phyloP scores from a whole-genome alignment of 495 filamentous ascomycete genomes.

The Podospora australis region DNA sequence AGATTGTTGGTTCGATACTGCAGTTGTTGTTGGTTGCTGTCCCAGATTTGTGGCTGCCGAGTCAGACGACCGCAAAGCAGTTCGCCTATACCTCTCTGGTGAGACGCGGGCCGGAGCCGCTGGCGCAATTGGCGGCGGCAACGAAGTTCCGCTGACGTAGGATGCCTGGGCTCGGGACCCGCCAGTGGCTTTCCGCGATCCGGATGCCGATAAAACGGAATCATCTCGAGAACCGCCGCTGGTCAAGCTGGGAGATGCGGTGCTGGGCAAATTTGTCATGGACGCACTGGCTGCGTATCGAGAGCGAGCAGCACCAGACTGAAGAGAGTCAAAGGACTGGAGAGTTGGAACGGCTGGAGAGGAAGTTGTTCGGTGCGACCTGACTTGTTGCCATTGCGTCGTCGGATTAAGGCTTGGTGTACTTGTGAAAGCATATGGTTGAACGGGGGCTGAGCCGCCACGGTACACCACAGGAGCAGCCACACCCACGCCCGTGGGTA shows the following conservation, averaged over 20 bases:
- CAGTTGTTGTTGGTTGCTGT: constrained; percentile 6
- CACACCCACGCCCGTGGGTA: constrained; percentile 41
- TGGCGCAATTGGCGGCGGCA: constrained; percentile 31
- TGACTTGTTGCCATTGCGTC: constrained; percentile 58
- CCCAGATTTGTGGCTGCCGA: constrained; percentile 29
- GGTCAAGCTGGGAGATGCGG: constrained; percentile 11
- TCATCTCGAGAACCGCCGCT: constrained; percentile 27
- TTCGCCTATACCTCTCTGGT: constrained; percentile 51
- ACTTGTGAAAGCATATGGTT: constrained; percentile 79
- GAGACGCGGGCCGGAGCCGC: constrained; percentile 35
- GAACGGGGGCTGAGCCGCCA: constrained; percentile 61
- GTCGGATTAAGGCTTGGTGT: constrained; percentile 60
- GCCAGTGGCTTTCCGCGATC: constrained; percentile 20
- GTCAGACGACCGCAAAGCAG: constrained; percentile 37
- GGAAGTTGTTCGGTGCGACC: constrained; percentile 60
- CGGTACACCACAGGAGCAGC: constrained; percentile 57
- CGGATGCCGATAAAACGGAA: constrained; percentile 19
- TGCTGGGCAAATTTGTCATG: constrained; percentile 35
- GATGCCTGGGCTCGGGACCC: constrained; percentile 27
- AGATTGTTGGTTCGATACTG: constrained; percentile 24
- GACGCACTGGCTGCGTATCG: constrained; percentile 58
- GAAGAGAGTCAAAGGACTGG: constrained; percentile 40
- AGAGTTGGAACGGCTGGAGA: constrained; percentile 56
- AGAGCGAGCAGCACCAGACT: constrained; percentile 39
- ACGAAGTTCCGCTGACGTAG: constrained; percentile 22